phyloP scores from a whole-genome alignment of 2,329 filamentous ascomycete species.

The Epichloe amarillans region DNA sequence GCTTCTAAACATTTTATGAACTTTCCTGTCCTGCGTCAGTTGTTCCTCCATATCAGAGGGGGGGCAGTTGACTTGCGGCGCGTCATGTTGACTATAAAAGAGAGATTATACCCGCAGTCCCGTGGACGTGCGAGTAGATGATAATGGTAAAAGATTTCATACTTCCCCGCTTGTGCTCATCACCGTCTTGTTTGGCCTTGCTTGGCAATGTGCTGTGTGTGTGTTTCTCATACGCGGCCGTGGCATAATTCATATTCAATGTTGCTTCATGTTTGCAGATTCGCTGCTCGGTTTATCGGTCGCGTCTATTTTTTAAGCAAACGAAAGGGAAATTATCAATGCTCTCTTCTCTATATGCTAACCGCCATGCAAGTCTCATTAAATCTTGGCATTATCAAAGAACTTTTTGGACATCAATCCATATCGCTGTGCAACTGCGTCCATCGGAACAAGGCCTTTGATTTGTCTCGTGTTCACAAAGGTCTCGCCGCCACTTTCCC shows the following conservation, averaged over 20 bases:
- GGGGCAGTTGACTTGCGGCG: background rate
- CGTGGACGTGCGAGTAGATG: too few species aligned
- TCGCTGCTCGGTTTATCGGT: background rate
- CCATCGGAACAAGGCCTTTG: constrained; percentile 18
- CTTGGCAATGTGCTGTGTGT: too few species aligned
- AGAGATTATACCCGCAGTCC: too few species aligned
- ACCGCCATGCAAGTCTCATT: background rate
- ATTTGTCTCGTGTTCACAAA: constrained; percentile 26
- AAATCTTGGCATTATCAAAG: constrained; percentile 17
- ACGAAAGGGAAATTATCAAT: background rate
- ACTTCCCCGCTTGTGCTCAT: too few species aligned
- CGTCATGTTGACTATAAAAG: too few species aligned
- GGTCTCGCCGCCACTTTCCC: constrained; percentile 42
- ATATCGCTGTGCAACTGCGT: constrained; percentile 16
- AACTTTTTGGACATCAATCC: constrained; percentile 14
- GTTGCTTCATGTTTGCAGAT: background rate
- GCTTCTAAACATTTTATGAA: too few species aligned
- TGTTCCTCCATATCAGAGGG: too few species aligned
- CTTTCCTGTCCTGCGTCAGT: background rate
- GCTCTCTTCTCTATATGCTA: background rate
- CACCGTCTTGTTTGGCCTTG: too few species aligned
- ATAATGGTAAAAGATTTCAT: too few species aligned
- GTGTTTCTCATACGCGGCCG: background rate
- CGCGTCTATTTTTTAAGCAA: background rate
- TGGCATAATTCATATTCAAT: background rate